These are phyloP conservation scores for Spathaspora arborariae DNA, from an alignment of 805 yeast genomes.

Conservation along the genomic window DNA sequence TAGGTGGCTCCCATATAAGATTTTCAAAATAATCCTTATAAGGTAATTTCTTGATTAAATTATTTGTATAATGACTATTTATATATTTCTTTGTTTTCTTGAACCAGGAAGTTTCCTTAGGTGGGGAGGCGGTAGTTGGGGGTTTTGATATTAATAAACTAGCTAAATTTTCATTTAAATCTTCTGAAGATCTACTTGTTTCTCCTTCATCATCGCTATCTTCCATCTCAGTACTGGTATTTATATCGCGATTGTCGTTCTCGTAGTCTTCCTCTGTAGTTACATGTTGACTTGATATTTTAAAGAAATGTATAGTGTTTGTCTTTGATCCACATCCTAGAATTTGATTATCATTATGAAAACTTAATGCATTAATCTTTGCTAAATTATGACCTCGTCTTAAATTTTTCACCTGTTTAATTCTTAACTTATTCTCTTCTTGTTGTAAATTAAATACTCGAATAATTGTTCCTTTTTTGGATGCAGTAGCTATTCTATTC, in stretches of 20 bases:
- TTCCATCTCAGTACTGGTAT: slow-evolving; percentile 14
- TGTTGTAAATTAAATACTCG: slow-evolving; percentile 26
- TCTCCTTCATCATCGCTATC: slow-evolving; percentile 18
- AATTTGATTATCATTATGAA: slow-evolving; percentile 29
- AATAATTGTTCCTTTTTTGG: slow-evolving; percentile 40
- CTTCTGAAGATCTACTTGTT: slow-evolving; percentile 29
- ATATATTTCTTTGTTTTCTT: slow-evolving; percentile 25
- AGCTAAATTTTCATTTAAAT: slow-evolving; percentile 40
- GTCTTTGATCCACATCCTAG: slow-evolving; percentile 40
- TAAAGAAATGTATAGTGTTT: slow-evolving; percentile 40
- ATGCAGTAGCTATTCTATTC: slow-evolving; percentile 36
- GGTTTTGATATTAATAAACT: slow-evolving; percentile 30
- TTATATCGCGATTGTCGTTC: slow-evolving; percentile 8
- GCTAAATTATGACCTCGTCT: slow-evolving; percentile 40
- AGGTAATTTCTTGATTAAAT: slow-evolving; percentile 35
- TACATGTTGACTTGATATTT: slow-evolving; percentile 11
- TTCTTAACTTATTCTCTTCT: slow-evolving; percentile 11
- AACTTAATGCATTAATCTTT: slow-evolving; percentile 29
- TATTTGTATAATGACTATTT: slow-evolving; percentile 35
- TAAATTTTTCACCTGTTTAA: slow-evolving; percentile 29
- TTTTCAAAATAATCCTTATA: slow-evolving; percentile 39
- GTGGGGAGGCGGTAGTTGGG: neutral
- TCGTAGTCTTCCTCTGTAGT: slow-evolving; percentile 7
- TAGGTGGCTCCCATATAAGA: slow-evolving; percentile 40
- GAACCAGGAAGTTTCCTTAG: slow-evolving; percentile 13